Evolutionary conservation across 169 alveolate species (phyloP).

Genomic region (Plasmodium coatneyi): DNA sequence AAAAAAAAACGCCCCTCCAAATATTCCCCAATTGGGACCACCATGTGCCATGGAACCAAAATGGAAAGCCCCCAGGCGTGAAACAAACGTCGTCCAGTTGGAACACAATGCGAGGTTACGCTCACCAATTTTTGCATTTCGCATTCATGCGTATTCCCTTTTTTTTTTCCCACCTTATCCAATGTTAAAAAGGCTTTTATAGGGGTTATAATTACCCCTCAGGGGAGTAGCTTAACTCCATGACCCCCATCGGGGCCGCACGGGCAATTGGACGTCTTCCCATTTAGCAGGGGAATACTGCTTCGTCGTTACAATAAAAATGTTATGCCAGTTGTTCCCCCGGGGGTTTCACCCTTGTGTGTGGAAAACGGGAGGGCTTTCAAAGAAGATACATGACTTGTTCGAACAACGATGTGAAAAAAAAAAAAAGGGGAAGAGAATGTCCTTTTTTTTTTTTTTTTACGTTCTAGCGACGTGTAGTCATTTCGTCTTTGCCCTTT

Average conservation of each 20-base stretch:
- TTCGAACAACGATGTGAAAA: not conserved
- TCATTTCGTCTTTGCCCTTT: not conserved
- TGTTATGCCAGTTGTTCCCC: not conserved
- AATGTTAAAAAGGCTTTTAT: no score
- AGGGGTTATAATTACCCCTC: not conserved
- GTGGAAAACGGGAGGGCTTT: not conserved
- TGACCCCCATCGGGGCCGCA: no score
- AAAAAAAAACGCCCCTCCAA: not conserved
- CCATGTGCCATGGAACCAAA: not conserved
- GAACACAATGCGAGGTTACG: not conserved
- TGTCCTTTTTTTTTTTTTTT: not conserved
- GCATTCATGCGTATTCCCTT: not conserved
- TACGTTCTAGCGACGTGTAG: not conserved
- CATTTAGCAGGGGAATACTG: not conserved
- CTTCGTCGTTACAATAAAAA: not conserved
- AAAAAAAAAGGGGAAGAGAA: not conserved
- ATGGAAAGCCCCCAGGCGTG: not conserved
- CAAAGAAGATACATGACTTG: not conserved
- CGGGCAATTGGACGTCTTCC: not conserved
- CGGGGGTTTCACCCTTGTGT: not conserved
- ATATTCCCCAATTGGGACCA: not conserved
- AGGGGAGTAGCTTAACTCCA: no score
- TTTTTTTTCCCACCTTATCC: not conserved
- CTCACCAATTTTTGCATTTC: not conserved
- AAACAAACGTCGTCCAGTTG: not conserved